Conservation (phyloP, 768 basidiomycete genomes). For the Mycena crocata region DNA sequence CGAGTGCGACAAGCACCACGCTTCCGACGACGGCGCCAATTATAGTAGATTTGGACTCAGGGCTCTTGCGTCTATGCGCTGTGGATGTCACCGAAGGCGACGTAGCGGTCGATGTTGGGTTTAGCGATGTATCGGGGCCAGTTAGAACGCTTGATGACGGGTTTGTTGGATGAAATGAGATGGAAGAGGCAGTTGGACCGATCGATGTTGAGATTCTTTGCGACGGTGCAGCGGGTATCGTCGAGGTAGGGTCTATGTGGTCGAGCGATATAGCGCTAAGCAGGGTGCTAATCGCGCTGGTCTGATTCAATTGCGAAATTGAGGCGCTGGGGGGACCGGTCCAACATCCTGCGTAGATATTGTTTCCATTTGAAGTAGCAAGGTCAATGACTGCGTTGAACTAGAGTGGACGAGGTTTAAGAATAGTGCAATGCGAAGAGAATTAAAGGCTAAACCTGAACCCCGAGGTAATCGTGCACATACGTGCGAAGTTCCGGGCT, state of each 20-base stretch:
- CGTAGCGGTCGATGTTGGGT: background rate
- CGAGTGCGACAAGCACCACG: too few relatives aligned
- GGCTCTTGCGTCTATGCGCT: too few relatives aligned
- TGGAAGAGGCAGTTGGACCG: too few relatives aligned
- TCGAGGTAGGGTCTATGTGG: background rate
- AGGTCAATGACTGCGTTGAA: background rate
- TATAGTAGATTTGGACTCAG: too few relatives aligned
- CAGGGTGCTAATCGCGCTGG: background rate
- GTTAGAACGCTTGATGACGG: too few relatives aligned
- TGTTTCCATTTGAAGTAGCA: background rate
- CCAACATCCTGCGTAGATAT: conserved; percentile 2
- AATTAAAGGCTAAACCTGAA: background rate
- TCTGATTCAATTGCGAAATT: background rate
- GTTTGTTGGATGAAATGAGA: too few relatives aligned
- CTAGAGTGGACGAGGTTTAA: too few relatives aligned
- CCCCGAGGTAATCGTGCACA: background rate
- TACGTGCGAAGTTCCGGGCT: background rate
- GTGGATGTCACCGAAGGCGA: background rate
- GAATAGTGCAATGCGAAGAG: too few relatives aligned
- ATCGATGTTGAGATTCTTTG: too few relatives aligned
- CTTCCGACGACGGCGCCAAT: too few relatives aligned
- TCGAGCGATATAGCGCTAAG: background rate
- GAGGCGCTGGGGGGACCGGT: background rate
- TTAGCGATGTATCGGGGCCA: too few relatives aligned
- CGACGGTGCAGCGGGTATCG: background rate